These are phyloP conservation scores for Termitomyces sp. DNA, from an alignment of 768 basidiomycete species.

Conservation along the genomic window DNA sequence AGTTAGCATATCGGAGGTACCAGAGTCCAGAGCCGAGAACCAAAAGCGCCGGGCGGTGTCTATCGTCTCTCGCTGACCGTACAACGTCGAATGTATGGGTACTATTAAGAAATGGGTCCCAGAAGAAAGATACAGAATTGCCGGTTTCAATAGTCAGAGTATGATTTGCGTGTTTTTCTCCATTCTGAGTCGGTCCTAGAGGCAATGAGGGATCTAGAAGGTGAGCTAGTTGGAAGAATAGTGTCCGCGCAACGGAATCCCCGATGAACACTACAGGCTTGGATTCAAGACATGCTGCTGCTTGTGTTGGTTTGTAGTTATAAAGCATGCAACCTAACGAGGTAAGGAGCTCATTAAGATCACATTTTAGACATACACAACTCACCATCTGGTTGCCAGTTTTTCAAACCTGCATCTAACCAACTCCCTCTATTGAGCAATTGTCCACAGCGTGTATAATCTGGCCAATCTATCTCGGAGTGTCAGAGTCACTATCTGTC, in stretches of 20 bases:
- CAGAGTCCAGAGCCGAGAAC: conserved; percentile 86
- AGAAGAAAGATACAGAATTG: conserved; percentile 55
- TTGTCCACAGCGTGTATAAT: conserved; percentile 69
- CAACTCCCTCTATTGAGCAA: conserved; percentile 71
- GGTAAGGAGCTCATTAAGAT: conserved; percentile 3
- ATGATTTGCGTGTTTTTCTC: conserved; percentile 68
- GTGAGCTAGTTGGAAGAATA: conserved; percentile 74
- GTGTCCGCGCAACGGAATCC: conserved; percentile 75
- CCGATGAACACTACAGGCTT: conserved; percentile 73
- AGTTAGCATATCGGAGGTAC: conserved; percentile 74
- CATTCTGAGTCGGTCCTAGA: conserved; percentile 44
- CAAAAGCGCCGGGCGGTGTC: conserved; percentile 50
- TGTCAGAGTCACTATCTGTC: neutral
- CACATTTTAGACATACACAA: neutral
- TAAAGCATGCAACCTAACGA: conserved; percentile 74
- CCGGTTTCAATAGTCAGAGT: conserved; percentile 39
- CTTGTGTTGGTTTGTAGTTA: conserved; percentile 52
- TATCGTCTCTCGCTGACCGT: conserved; percentile 5
- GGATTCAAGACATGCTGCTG: conserved; percentile 48
- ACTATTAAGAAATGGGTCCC: conserved; percentile 88
- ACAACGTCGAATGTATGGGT: conserved; percentile 49
- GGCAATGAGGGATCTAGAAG: conserved; percentile 55
- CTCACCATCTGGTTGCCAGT: conserved; percentile 87
- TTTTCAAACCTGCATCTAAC: conserved; percentile 59
- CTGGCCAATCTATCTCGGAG: conserved; percentile 51